These are phyloP conservation scores for Xylaria digitata DNA, from an alignment of 2,329 filamentous ascomycete genomes.

Conservation along the genomic window DNA sequence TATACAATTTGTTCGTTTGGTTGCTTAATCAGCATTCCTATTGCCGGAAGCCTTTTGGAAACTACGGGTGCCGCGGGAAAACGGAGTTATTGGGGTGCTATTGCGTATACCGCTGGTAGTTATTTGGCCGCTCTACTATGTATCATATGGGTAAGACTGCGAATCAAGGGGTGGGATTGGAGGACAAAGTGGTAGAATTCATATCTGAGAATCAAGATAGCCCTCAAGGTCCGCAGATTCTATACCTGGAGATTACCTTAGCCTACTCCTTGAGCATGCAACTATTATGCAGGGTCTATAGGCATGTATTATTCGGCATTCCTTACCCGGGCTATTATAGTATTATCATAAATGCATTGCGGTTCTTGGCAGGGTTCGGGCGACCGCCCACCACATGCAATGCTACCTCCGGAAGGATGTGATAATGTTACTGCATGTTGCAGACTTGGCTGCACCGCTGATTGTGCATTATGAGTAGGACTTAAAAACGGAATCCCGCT, in stretches of 20 bases:
- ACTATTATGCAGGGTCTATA: background rate
- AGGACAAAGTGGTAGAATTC: slow-evolving; percentile 21
- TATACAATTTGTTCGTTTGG: slow-evolving; percentile 27
- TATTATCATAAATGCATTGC: background rate
- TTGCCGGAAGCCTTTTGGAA: slow-evolving; percentile 28
- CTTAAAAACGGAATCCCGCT: background rate
- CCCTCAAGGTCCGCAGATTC: background rate
- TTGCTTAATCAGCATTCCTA: slow-evolving; percentile 29
- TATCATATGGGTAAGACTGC: slow-evolving; percentile 26
- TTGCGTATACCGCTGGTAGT: slow-evolving; percentile 26
- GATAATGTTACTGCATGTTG: slow-evolving; percentile 3
- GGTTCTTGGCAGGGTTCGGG: background rate
- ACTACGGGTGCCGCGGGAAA: slow-evolving; percentile 18
- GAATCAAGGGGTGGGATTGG: slow-evolving; percentile 27
- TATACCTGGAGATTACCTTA: background rate
- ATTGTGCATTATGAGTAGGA: background rate
- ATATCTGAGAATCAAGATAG: background rate
- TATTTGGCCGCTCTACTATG: slow-evolving; percentile 21
- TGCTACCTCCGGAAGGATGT: slow-evolving; percentile 8
- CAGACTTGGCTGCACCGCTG: background rate
- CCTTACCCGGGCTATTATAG: background rate
- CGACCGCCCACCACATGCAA: slow-evolving; percentile 7
- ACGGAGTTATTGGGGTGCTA: slow-evolving; percentile 23
- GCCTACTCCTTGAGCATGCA: background rate
- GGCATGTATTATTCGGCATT: background rate